Conservation (phyloP, 2,329 filamentous ascomycete species). For the Verticillium tricorpus region DNA sequence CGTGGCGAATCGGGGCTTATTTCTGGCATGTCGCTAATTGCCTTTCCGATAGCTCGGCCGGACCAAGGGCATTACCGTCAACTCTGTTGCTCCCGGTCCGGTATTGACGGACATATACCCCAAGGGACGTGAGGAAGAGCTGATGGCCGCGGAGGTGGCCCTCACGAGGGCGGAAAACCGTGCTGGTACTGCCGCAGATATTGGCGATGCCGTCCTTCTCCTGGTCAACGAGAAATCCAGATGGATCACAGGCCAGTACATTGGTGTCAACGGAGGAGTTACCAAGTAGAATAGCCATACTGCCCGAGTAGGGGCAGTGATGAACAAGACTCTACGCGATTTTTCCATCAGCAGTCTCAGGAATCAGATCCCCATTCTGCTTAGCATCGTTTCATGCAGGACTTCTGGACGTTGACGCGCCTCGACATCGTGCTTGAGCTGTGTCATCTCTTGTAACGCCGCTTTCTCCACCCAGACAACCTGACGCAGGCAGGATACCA, state of each 20-base stretch:
- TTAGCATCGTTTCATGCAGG: too few species aligned
- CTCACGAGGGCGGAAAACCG: constrained; percentile 15
- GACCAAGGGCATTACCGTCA: constrained; percentile 36
- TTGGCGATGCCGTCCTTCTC: constrained; percentile 33
- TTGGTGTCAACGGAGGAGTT: constrained; percentile 30
- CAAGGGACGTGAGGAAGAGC: constrained; percentile 21
- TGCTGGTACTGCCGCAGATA: constrained; percentile 26
- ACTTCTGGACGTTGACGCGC: neutral
- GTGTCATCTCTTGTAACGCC: constrained; percentile 8
- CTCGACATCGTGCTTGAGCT: neutral
- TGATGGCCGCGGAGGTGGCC: constrained; percentile 23
- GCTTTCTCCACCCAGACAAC: constrained; percentile 11
- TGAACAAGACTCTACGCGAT: too few species aligned
- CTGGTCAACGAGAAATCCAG: constrained; percentile 26
- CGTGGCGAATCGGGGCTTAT: too few species aligned
- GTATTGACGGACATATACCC: constrained; percentile 53
- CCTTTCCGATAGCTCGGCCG: neutral
- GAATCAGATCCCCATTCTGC: too few species aligned
- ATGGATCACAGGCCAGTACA: constrained; percentile 40
- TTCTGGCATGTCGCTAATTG: neutral
- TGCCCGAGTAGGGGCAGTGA: neutral
- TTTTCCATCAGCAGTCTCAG: too few species aligned
- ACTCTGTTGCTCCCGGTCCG: constrained; percentile 36
- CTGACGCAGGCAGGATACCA: constrained; percentile 6
- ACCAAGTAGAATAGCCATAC: neutral